Evolutionary conservation across 2,329 filamentous ascomycete species (phyloP), one percentile per base, ranked within the genome.

Genomic region (Sclerotinia sclerotiorum): DNA sequence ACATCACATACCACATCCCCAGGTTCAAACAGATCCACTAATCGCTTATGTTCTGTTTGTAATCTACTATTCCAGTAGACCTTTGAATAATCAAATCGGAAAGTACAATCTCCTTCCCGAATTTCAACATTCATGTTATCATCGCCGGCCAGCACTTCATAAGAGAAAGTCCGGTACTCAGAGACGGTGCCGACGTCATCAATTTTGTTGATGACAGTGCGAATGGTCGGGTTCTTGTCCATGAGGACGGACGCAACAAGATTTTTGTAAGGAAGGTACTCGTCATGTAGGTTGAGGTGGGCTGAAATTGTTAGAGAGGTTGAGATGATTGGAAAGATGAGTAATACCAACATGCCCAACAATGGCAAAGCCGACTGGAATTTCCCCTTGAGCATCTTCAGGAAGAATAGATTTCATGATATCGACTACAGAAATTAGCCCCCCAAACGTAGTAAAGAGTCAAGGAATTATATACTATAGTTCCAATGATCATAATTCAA

Each of bases 1-100:
- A 97, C 90, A 79, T 99, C 95, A 81, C 90, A 95, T 1, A 98
- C 91, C 4, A 93, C 93, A 76, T 98, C 91, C 51, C 95, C 94
- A 8, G 90, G 88, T 68, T 87, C 82, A 82, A 98, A 97, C 67
- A 89, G 81, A 65, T 85, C 82, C 69, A 94, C 87, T 21, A 98
- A 82, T 3, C 95, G 85, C 72, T 90, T 88, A 80, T 99, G 95
- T 80, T 99, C 95, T 0, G 88, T 91, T 75, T 96, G 90, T 19
- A 99, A 86, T 73, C 94, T 89, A 76, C 89, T 93, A 80, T 99
- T 99, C 94, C 94, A 99, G 83, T 99, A 99, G 5, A 99, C 95
- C 74, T 96, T 96, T 71, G 91, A 87, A 79, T 97, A 99, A 82
- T 99, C 92, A 79, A 99, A 98, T 68, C 84, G 84, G 81, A 97